A percentile compares a stretch with the other conserved stretches of the same genome.
phyloP scores from a whole-genome alignment of 805 yeast genomes.

The Lipomyces spencermartinsiae region DNA sequence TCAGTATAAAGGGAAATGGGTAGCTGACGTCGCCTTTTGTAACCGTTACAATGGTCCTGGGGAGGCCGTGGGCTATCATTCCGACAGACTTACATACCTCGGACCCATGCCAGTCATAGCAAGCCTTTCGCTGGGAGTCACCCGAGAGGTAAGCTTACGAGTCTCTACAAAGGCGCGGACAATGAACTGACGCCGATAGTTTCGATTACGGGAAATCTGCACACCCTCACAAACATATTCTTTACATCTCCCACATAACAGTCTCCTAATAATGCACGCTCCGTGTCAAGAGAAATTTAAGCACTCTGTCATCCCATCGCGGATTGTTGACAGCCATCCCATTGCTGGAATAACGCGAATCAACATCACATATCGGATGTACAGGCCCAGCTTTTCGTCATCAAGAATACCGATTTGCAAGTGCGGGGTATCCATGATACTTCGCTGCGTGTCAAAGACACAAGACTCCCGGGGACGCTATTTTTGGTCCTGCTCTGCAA shows the following conservation, averaged over 20 bases:
- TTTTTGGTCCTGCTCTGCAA: conserved; percentile 40
- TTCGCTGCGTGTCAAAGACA: conserved; percentile 33
- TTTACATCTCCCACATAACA: conserved; percentile 72
- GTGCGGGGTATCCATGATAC: conserved; percentile 45
- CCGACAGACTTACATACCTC: conserved; percentile 71
- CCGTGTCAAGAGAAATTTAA: conserved; percentile 79
- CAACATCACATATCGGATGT: conserved; percentile 70
- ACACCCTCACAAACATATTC: conserved; percentile 49
- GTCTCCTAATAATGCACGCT: conserved; percentile 73
- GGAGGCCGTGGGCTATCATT: conserved; percentile 72
- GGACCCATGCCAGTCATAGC: conserved; percentile 77
- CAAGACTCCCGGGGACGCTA: conserved; percentile 30
- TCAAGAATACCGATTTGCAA: conserved; percentile 54
- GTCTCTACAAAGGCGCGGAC: neutral
- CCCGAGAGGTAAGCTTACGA: conserved; percentile 53
- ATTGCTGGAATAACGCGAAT: conserved; percentile 59
- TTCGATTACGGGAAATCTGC: conserved; percentile 43
- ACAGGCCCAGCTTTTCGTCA: conserved; percentile 49
- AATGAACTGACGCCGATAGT: conserved; percentile 41
- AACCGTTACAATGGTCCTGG: conserved; percentile 60
- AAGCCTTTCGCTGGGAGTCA: conserved; percentile 70
- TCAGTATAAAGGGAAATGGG: conserved; percentile 56
- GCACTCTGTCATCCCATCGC: conserved; percentile 63
- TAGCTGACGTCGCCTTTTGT: conserved; percentile 59
- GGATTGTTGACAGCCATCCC: conserved; percentile 53